phyloP scores from a whole-genome alignment of 305 asterid genomes.

The Fraxinus sp. region DNA sequence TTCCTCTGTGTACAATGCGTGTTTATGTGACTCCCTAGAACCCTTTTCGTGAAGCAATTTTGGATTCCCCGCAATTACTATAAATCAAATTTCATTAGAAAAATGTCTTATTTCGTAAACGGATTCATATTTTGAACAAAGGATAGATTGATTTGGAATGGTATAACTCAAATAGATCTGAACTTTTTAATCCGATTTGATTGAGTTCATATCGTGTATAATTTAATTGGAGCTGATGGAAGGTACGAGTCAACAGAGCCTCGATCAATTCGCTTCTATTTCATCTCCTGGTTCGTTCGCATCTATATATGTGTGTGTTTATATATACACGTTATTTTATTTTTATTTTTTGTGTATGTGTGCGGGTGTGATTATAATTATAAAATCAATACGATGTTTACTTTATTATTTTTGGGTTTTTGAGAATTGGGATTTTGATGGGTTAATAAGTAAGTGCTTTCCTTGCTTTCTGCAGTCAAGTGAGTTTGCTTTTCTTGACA shows the following conservation, averaged over 20 bases:
- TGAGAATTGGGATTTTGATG: neutral
- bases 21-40: neutral
- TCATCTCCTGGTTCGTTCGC: slow-evolving; percentile 60
- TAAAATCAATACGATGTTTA: neutral
- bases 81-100: slow-evolving; percentile 11
- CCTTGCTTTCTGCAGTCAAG: neutral
- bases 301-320: neutral
- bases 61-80: slow-evolving; percentile 12
- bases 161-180: slow-evolving; percentile 34
- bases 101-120: neutral
- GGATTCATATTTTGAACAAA: neutral
- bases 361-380: neutral
- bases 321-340: too few relatives aligned
- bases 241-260: slow-evolving; percentile 55
- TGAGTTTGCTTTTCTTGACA: neutral
- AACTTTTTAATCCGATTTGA: slow-evolving; percentile 17
- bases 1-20: neutral
- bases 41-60: slow-evolving; percentile 20
- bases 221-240: slow-evolving; percentile 53
- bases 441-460: neutral
- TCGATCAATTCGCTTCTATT: slow-evolving; percentile 64
- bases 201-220: slow-evolving; percentile 20
- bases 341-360: neutral
- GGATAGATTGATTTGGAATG: slow-evolving; percentile 15
- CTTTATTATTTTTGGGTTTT: neutral